phyloP scores from a whole-genome alignment of 345 rosid genomes.

The Syzygium jambos region DNA sequence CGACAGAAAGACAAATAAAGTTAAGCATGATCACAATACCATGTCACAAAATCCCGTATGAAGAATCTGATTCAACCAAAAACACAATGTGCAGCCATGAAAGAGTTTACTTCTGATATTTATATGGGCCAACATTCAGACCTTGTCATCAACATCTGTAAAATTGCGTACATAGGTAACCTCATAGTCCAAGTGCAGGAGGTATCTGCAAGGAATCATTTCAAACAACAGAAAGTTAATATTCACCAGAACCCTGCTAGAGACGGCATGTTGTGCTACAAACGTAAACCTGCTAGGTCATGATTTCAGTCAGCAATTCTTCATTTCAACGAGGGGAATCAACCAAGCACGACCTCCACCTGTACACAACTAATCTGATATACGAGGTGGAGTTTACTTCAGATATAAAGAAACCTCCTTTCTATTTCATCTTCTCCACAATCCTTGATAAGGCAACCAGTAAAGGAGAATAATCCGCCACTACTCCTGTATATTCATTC shows the following conservation, averaged over 20 bases:
- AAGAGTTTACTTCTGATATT: neutral
- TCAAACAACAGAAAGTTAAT: neutral
- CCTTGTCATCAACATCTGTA: slow-evolving; percentile 96
- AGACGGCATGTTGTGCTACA: neutral
- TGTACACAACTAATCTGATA: neutral
- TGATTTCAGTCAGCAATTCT: neutral
- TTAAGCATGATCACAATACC: neutral
- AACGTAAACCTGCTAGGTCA: neutral
- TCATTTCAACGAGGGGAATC: neutral
- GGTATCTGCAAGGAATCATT: slow-evolving; percentile 46
- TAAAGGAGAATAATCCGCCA: neutral
- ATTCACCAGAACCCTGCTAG: neutral
- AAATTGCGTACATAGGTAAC: slow-evolving; percentile 75
- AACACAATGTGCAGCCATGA: neutral
- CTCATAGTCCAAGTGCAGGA: slow-evolving; percentile 57
- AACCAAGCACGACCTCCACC: neutral
- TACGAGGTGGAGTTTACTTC: neutral
- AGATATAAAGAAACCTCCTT: neutral
- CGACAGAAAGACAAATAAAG: neutral
- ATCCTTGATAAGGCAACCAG: neutral
- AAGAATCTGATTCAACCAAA: neutral
- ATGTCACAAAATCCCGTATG: neutral
- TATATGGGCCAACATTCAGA: neutral
- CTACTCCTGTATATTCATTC: neutral
- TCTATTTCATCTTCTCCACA: neutral